Evolutionary conservation across 2,329 filamentous ascomycete genomes (phyloP).

Genomic region (Daldinia eschscholtzii): DNA sequence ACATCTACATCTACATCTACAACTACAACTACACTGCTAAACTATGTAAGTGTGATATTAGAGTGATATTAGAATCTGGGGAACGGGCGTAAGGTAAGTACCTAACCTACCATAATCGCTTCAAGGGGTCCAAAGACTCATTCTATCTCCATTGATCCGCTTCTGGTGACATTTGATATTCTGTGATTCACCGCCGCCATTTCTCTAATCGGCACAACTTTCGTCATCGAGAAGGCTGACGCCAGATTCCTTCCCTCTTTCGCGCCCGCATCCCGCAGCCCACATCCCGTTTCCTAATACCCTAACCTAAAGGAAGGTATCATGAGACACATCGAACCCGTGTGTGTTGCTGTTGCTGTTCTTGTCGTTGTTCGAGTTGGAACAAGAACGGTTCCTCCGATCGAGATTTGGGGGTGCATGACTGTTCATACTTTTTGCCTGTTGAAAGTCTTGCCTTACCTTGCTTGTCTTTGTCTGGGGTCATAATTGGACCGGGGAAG

Average conservation of each 20-base stretch:
- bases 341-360: background rate
- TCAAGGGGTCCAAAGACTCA: slow-evolving; percentile 15
- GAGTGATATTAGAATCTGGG: slow-evolving; percentile 13
- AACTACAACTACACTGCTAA: no score
- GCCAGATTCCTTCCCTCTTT: slow-evolving; percentile 7
- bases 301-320: background rate
- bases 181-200: slow-evolving; percentile 17
- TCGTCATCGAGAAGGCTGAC: slow-evolving; percentile 39
- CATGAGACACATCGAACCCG: slow-evolving; percentile 18
- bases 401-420: slow-evolving; percentile 37
- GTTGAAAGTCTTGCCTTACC: background rate
- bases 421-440: slow-evolving; percentile 24
- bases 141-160: background rate
- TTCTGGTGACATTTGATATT: slow-evolving; percentile 16
- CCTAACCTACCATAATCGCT: slow-evolving; percentile 2
- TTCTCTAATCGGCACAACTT: slow-evolving; percentile 12
- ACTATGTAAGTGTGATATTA: no score
- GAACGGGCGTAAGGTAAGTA: background rate
- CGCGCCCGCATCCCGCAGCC: background rate
- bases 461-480: background rate
- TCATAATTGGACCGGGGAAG: background rate
- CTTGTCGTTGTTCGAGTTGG: background rate
- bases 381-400: slow-evolving; percentile 1
- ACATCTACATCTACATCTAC: background rate
- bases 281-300: background rate